Evolutionary conservation across 306 rosid genomes (phyloP), one percentile per base, ranked within the genome.

Genomic region (Crataegus laevigata): DNA sequence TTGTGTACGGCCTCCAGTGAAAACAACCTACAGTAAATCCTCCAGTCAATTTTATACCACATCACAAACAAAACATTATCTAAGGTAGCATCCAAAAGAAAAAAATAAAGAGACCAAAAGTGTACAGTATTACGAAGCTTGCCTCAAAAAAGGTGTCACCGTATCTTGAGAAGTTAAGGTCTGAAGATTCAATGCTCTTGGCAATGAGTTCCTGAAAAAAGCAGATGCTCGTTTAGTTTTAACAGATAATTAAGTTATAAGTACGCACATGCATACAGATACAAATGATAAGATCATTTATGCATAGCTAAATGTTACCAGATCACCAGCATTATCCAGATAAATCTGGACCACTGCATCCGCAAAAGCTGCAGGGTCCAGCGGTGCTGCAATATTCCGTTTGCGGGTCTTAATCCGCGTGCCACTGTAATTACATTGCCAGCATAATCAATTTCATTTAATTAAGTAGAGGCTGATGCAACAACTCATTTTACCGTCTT

Each of bases 351-450:
- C 99, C 98, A 96, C 99, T 96, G 99, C 99, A 92, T 96, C 99
- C 60, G 99, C 78, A 82, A 96, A 96, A 66, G 99, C 91, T 87
- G 99, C 98, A 92, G 98, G 98, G 98, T 96, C 99, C 98, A 96
- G 97, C 0, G 99, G 99, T 54, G 91, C 97, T 29, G 99, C 94
- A 79, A 96, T 96, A 82, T 96, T 96, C 96, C 99, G 99, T 96
- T 96, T 96, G 99, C 99, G 99, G 99, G 99, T 96, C 98, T 96
- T 96, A 92, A 96, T 96, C 99, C 99, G 99, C 99, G 99, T 96
- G 81, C 99, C 99, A 83, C 99, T 96, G 82, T 22, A 36, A 36
- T 19, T 14, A 52, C 1, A 36, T 36, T 32, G 30, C 15, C 19
- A 72, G 19, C 54, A 38, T 11, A 24, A 25, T 38, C 76, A 40